Base-by-base conservation (phyloP, 1,139 yeast species). In the Suhomyces guaymorum region DNA sequence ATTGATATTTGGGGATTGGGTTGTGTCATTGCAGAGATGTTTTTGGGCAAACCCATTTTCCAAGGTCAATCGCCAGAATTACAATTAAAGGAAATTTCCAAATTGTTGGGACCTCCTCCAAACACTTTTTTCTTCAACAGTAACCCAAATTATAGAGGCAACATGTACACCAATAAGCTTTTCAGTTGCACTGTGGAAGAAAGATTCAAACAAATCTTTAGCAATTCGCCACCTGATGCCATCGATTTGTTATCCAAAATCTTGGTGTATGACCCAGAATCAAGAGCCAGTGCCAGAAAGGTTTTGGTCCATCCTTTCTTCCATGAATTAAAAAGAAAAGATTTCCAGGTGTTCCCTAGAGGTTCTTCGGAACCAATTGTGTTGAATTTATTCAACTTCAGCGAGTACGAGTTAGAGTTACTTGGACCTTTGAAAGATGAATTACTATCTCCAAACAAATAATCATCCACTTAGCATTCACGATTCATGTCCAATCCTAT, bases 1-100 rank as follows among this genome's bases (percentile, higher is more conserved):
- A 83, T 85, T 40, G 95, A 85, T 56, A 78, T 83, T 40, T 85
- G 95, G 95, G 92, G 92, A 1, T 66, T 83, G 37, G 95, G 95
- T 1, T 85, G 95, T 68, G 92, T 84, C 7, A 66, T 84, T 46
- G 92, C 92, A 13, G 94, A 85, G 58, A 83, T 85, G 90, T 73
- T 82, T 45, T 69, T 83, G 51, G 90, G 92, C 20, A 82, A 79
- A 54, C 88, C 92, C 4, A 81, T 85, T 15, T 85, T 85, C 63
- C 92, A 83, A 62, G 94, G 94, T 34, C 82, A 78, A 49, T 80
- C 82, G 34, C 87, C 90, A 10, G 74, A 81, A 53, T 61, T 81
- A 34, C 95, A 84, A 58, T 67, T 84, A 47, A 75, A 85, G 53
- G 95, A 84, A 57, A 84, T 84, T 44, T 78, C 88, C 2, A 84